These are phyloP conservation scores for Cercospora sojina DNA, from an alignment of 2,329 filamentous ascomycete species.

Conservation along the genomic window DNA sequence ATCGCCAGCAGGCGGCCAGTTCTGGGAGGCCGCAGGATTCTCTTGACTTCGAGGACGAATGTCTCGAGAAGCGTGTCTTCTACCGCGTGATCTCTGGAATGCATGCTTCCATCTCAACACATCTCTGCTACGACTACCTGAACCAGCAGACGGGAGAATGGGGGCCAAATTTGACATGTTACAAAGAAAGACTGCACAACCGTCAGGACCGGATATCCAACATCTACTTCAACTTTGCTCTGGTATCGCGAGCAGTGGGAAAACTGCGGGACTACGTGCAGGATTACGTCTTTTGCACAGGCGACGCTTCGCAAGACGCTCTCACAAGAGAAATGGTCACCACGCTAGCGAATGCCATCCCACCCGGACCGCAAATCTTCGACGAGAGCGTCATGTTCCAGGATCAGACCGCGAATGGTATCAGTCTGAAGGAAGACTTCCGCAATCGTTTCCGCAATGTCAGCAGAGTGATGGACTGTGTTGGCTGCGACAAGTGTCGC, in stretches of 20 bases:
- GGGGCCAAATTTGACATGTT: slow-evolving; percentile 88
- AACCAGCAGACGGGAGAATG: slow-evolving; percentile 94
- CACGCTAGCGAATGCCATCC: slow-evolving; percentile 69
- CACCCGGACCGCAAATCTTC: slow-evolving; percentile 72
- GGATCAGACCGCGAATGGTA: slow-evolving; percentile 52
- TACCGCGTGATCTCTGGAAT: slow-evolving; percentile 93
- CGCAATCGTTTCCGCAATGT: slow-evolving; percentile 96
- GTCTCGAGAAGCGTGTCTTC: slow-evolving; percentile 97
- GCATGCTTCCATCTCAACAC: slow-evolving; percentile 96
- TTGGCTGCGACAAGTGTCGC: slow-evolving; percentile 96
- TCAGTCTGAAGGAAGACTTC: slow-evolving; percentile 92
- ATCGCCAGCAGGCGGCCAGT: slow-evolving; percentile 45
- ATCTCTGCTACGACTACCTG: slow-evolving; percentile 92
- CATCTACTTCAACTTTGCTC: slow-evolving; percentile 97
- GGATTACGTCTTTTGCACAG: slow-evolving; percentile 87
- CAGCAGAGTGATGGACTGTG: slow-evolving; percentile 95
- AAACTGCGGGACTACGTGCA: slow-evolving; percentile 83
- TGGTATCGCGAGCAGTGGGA: slow-evolving; percentile 86
- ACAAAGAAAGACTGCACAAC: slow-evolving; percentile 77
- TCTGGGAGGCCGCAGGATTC: slow-evolving; percentile 59
- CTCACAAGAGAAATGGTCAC: slow-evolving; percentile 79
- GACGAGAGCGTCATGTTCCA: slow-evolving; percentile 94
- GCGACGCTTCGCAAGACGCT: slow-evolving; percentile 74
- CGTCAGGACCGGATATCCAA: slow-evolving; percentile 93
- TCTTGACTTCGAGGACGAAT: slow-evolving; percentile 83